Evolutionary conservation across 2,329 filamentous ascomycete species (phyloP), one percentile per base, ranked within the genome.

Genomic region (Colletotrichum tofieldiae): DNA sequence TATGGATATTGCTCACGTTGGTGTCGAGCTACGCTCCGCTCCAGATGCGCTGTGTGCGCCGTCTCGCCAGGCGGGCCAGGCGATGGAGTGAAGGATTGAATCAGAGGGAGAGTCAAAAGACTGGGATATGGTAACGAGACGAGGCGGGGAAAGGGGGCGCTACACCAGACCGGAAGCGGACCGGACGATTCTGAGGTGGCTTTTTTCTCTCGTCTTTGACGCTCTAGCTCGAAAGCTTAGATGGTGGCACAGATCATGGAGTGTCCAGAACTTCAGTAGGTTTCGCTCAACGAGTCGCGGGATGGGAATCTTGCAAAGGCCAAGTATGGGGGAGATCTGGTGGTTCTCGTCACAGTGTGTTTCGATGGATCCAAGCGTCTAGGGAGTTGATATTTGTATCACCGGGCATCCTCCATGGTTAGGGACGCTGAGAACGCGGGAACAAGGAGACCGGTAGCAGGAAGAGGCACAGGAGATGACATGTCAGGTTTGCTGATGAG

Each of bases 101-200:
- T 29, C 51, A 18, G 18, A 49, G 16, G n/a, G 29, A 61, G 43
- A 49, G 8, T 23, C 26, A 35, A 29, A 37, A 18, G 60, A 49
- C 32, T 59, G 51, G 43, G 26, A 65, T 51, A 26, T 11, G 12
- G 43, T 18, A 18, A 12, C n/a, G 23, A 54, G 35, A 52, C 35
- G 35, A 37, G 14, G 52, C 20, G 51, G 39, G 59, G 56, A 23
- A 49, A 32, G 39, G 35, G n/a, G 26, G 35, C 23, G 35, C 35
- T 16, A 26, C 20, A 12, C 51, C 47, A n/a, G 43, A 1, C 58
- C 58, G 64, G 51, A 67, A 67, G 49, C 49, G 58, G 52, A 43
- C 51, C 41, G 37, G 58, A 52, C 37, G 51, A 58, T 35, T 62
- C 26, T 29, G 64, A 68, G n/a, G 51, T 51, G 69, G 69, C 56